These are phyloP conservation scores for Clathrospora elynae DNA, from an alignment of 2,329 filamentous ascomycete genomes.

Conservation along the genomic window DNA sequence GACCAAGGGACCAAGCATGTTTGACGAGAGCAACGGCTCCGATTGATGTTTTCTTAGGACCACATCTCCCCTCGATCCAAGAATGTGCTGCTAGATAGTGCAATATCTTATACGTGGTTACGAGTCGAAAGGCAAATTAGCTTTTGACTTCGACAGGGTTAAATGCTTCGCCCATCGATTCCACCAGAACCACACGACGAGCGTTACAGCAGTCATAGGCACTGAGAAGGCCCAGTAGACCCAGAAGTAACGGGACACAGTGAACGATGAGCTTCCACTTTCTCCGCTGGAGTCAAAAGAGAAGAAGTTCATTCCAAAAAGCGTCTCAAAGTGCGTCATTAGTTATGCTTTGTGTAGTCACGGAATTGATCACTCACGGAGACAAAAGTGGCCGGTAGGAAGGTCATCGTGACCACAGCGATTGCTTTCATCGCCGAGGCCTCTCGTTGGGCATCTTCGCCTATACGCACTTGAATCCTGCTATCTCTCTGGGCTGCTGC, in stretches of 20 bases:
- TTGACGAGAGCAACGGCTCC: no score
- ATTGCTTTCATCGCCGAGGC: constrained; percentile 29
- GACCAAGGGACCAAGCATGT: no score
- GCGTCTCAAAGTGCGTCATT: constrained; percentile 6
- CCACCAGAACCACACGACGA: constrained; percentile 24
- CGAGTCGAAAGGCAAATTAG: constrained; percentile 1
- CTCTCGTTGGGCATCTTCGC: constrained; percentile 26
- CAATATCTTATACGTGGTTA: no score
- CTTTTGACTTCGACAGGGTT: neutral
- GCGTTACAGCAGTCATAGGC: constrained; percentile 19
- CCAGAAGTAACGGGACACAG: constrained; percentile 22
- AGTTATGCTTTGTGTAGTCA: no score
- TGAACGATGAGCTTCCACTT: neutral
- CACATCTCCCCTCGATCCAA: no score
- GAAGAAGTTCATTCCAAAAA: constrained; percentile 22
- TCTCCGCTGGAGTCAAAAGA: constrained; percentile 11
- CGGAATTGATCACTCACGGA: constrained; percentile 21
- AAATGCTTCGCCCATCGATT: constrained; percentile 1
- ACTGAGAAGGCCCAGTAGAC: constrained; percentile 24
- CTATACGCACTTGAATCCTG: constrained; percentile 23
- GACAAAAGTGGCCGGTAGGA: constrained; percentile 30
- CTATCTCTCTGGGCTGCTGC: constrained; percentile 23
- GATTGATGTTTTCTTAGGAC: no score
- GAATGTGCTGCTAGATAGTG: no score
- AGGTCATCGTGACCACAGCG: constrained; percentile 30